A percentile compares a stretch with the other conserved stretches of the same genome.
Conservation (phyloP, 2,329 filamentous ascomycete species). For the Thielaviopsis cerberus region DNA sequence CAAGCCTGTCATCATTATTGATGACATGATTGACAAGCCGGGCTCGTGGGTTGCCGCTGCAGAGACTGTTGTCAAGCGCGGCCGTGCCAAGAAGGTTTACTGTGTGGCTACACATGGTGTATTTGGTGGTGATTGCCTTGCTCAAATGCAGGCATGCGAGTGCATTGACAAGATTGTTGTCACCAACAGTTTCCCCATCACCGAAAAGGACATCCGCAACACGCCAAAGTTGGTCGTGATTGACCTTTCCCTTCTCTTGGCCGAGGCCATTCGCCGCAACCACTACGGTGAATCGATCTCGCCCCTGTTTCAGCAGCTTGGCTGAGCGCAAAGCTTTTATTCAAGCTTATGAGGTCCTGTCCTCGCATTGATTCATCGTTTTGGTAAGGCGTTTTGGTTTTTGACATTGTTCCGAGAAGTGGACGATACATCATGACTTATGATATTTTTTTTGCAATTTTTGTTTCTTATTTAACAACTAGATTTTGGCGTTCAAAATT, state of each 20-base stretch:
- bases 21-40: conserved; percentile 98
- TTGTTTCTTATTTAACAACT: background rate
- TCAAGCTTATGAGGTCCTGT: background rate
- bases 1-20: conserved; percentile 79
- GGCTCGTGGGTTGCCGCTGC: conserved; percentile 94
- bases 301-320: conserved; percentile 48
- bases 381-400: conserved; percentile 5
- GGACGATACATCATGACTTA: background rate
- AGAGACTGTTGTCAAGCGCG: conserved; percentile 87
- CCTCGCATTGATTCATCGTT: background rate
- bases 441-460: background rate
- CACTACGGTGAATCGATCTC: conserved; percentile 82
- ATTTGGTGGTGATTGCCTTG: conserved; percentile 75
- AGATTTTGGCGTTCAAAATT: background rate
- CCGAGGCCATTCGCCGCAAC: conserved; percentile 86
- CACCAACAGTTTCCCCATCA: conserved; percentile 92
- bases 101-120: conserved; percentile 94
- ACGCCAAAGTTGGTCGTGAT: conserved; percentile 75
- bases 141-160: conserved; percentile 78
- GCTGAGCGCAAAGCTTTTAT: conserved; percentile 21
- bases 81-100: conserved; percentile 81
- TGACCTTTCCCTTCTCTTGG: conserved; percentile 70
- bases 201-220: conserved; percentile 48
- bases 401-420: background rate
- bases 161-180: conserved; percentile 89